A percentile compares a stretch with the other conserved stretches of the same genome.
These are phyloP conservation scores for Zygoascus ofunaensis DNA, from an alignment of 805 yeast species.

Conservation along the genomic window DNA sequence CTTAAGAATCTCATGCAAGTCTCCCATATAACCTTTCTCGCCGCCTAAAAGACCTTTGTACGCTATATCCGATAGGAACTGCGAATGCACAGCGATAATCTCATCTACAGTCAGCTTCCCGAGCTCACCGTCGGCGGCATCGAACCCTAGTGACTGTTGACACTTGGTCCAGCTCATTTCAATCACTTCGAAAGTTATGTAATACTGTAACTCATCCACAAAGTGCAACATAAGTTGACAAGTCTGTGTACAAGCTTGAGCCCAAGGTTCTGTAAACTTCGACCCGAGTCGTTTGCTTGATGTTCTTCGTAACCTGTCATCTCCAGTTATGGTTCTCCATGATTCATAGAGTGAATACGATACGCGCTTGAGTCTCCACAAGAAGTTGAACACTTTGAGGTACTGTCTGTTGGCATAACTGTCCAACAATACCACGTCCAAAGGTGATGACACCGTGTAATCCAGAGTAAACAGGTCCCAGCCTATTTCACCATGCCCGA, in stretches of 20 bases:
- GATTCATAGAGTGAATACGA: slow-evolving; percentile 40
- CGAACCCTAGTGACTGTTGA: slow-evolving; percentile 16
- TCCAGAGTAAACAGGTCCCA: slow-evolving; percentile 93
- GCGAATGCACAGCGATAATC: slow-evolving; percentile 27
- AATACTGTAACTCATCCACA: slow-evolving; percentile 28
- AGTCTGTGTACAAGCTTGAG: neutral
- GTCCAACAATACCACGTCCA: slow-evolving; percentile 48
- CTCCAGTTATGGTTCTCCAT: slow-evolving; percentile 35
- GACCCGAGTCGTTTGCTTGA: slow-evolving; percentile 12
- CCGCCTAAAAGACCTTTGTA: slow-evolving; percentile 28
- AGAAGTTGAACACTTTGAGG: slow-evolving; percentile 70
- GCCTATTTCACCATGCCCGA: slow-evolving; percentile 65
- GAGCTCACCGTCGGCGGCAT: slow-evolving; percentile 1
- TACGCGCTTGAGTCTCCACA: slow-evolving; percentile 70
- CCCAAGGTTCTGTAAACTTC: neutral
- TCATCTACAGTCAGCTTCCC: slow-evolving; percentile 27
- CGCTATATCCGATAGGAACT: slow-evolving; percentile 24
- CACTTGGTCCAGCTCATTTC: slow-evolving; percentile 31
- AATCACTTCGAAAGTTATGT: slow-evolving; percentile 30
- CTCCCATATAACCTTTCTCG: slow-evolving; percentile 16
- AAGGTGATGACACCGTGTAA: slow-evolving; percentile 43
- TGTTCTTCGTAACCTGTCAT: slow-evolving; percentile 16
- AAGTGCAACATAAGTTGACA: slow-evolving; percentile 28
- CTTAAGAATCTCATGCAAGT: slow-evolving; percentile 27
- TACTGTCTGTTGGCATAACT: slow-evolving; percentile 42